Evolutionary conservation across 2,329 filamentous ascomycete genomes (phyloP).

Genomic region (Kalmusia sp.): DNA sequence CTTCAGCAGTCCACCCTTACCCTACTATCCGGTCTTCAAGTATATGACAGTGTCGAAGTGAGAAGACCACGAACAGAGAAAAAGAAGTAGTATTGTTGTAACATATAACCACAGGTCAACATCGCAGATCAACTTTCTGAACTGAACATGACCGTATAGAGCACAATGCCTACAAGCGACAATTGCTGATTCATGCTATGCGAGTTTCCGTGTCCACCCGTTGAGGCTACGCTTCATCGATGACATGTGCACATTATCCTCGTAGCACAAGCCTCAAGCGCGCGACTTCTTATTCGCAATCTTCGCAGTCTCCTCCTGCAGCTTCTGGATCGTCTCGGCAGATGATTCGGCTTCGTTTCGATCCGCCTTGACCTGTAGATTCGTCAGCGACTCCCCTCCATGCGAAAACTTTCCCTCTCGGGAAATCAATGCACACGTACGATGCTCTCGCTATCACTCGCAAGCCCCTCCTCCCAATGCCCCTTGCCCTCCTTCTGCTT

Average conservation of each 20-base stretch:
- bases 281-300: constrained; percentile 29
- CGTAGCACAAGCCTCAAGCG: neutral
- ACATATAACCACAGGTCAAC: no score
- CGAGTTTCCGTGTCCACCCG: neutral
- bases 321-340: constrained; percentile 51
- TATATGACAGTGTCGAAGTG: no score
- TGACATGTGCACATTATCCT: neutral
- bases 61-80: no score
- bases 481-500: constrained; percentile 54
- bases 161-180: neutral
- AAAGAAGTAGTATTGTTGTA: no score
- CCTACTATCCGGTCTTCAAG: no score
- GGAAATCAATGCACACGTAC: constrained; percentile 28
- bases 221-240: neutral
- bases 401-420: neutral
- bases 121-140: no score
- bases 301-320: constrained; percentile 55
- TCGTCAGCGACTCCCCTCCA: constrained; percentile 1
- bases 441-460: constrained; percentile 51
- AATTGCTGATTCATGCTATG: neutral
- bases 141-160: constrained; percentile 3
- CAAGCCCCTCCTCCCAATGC: constrained; percentile 53
- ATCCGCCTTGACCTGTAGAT: constrained; percentile 51
- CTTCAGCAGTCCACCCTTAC: no score
- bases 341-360: constrained; percentile 49